These are phyloP conservation scores for Tetrastigma voinierianum DNA, from an alignment of 164 flowering plant genomes.

Conservation along the genomic window DNA sequence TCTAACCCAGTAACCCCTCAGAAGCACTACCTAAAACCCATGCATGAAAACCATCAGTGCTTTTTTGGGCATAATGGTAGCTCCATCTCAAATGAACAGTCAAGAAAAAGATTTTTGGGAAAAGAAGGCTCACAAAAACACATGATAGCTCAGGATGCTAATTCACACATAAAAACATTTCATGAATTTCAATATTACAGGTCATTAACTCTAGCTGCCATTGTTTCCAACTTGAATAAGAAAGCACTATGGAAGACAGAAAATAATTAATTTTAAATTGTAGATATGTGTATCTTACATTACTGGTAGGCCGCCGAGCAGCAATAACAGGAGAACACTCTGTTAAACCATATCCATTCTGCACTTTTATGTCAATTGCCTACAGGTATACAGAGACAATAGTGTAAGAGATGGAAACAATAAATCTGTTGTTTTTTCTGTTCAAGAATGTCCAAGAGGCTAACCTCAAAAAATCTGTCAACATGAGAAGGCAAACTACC, in stretches of 20 bases:
- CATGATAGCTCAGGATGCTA: no score
- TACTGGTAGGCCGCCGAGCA: conserved; percentile 52
- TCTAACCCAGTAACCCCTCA: no score
- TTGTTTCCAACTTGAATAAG: no score
- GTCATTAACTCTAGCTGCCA: no score
- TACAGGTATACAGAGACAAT: conserved; percentile 19
- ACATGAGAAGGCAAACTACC: conserved; percentile 83
- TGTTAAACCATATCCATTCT: conserved; percentile 92
- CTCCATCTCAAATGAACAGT: no score
- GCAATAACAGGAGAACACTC: conserved; percentile 89
- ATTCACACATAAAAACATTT: no score
- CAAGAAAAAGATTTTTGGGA: no score
- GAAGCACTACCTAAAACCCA: no score
- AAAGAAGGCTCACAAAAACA: no score
- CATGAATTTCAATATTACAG: no score
- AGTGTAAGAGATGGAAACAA: neutral
- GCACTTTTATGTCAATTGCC: conserved; percentile 82
- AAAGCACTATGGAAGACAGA: neutral
- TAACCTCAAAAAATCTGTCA: conserved; percentile 89
- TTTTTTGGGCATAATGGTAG: no score
- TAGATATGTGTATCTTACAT: conserved; percentile 45
- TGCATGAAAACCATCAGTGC: no score
- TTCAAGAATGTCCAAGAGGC: conserved; percentile 15
- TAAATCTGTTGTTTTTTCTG: neutral
- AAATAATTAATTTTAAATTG: neutral